phyloP scores from a whole-genome alignment of 495 filamentous ascomycete species.

The Aspergillus bridgeri region DNA sequence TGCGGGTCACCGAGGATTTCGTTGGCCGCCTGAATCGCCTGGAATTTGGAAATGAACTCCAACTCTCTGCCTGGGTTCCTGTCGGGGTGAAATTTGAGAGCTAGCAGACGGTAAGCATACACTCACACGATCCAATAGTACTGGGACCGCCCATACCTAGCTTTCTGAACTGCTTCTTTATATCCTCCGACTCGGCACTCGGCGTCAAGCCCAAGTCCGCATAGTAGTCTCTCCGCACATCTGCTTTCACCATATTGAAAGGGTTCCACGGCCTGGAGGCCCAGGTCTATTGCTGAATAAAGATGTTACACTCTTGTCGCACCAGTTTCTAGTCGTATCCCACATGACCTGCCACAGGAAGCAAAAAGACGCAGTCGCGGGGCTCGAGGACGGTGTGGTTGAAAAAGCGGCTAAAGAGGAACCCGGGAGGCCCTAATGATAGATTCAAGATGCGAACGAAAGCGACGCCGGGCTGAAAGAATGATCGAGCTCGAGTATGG shows the following conservation, averaged over 20 bases:
- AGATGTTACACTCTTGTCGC: conserved; percentile 22
- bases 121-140: neutral
- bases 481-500: neutral
- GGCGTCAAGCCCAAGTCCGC: conserved; percentile 69
- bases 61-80: conserved; percentile 79
- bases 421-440: neutral
- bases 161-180: conserved; percentile 84
- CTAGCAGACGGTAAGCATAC: conserved; percentile 39
- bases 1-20: conserved; percentile 73
- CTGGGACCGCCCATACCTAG: conserved; percentile 54
- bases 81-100: conserved; percentile 84
- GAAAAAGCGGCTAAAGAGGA: neutral
- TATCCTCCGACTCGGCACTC: conserved; percentile 62
- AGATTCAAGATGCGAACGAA: neutral
- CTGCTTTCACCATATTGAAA: conserved; percentile 68
- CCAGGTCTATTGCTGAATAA: conserved; percentile 13
- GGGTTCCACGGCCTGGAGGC: neutral
- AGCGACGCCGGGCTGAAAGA: neutral
- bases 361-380: neutral
- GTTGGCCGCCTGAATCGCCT: conserved; percentile 79
- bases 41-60: conserved; percentile 76
- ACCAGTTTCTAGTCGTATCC: conserved; percentile 11
- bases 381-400: neutral
- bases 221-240: conserved; percentile 78
- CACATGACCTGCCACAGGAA: conserved; percentile 22